Evolutionary conservation across 2,329 filamentous ascomycete species (phyloP).

Genomic region (Paecilomyces dactylethromorphus): DNA sequence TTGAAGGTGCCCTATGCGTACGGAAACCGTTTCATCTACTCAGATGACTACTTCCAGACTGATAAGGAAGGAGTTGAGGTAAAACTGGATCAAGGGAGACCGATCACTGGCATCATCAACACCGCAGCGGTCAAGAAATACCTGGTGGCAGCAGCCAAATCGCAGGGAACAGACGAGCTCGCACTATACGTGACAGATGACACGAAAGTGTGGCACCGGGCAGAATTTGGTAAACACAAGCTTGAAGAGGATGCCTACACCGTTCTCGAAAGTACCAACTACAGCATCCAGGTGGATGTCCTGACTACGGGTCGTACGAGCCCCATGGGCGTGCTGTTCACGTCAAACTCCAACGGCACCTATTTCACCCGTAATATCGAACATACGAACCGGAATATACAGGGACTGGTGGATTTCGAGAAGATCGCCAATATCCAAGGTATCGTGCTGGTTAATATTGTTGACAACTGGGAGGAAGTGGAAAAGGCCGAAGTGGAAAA

Average conservation of each 20-base stretch:
- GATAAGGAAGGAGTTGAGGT: constrained; percentile 59
- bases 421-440: constrained; percentile 89
- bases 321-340: constrained; percentile 82
- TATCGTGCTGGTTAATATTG: constrained; percentile 81
- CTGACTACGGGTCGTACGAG: constrained; percentile 58
- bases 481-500: constrained; percentile 51
- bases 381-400: constrained; percentile 76
- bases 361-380: constrained; percentile 91
- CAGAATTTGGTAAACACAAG: constrained; percentile 82
- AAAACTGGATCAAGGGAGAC: constrained; percentile 64
- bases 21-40: constrained; percentile 72
- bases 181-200: constrained; percentile 86
- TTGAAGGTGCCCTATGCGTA: constrained; percentile 63
- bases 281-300: constrained; percentile 95
- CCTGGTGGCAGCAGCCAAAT: constrained; percentile 74
- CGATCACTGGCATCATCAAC: constrained; percentile 73
- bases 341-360: constrained; percentile 94
- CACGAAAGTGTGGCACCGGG: constrained; percentile 79
- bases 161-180: constrained; percentile 78
- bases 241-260: constrained; percentile 83
- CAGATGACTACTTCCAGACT: constrained; percentile 72
- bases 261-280: constrained; percentile 89
- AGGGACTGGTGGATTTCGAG: constrained; percentile 86
- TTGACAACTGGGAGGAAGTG: constrained; percentile 78
- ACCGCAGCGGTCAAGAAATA: constrained; percentile 80